Evolutionary conservation across 2,329 filamentous ascomycete species (phyloP), one percentile per base, ranked within the genome.

Genomic region (Tolypocladium amazonense): DNA sequence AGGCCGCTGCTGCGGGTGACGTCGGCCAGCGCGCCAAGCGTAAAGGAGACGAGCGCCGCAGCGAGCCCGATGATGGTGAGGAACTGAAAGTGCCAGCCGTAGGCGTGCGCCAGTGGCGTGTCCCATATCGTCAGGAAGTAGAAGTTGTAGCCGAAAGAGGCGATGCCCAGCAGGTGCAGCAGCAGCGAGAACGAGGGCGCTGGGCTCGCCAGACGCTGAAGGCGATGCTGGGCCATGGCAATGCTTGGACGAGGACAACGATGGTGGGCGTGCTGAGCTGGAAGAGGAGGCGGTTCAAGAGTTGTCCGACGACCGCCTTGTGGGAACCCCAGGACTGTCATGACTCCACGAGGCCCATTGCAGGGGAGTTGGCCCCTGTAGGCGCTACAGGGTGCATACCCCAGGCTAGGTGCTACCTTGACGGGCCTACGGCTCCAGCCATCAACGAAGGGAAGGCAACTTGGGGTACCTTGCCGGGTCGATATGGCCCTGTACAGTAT

Each of bases 11-110:
- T 85, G 33, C 83, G 70, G 0, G 83, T 84, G 11, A 90, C 65
- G 70, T 92, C 88, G 58, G 88, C 85, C 41, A 87, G 69, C 5
- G 88, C 73, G 4, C 82, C 89, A 33, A 82, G 72, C 56, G 72
- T 65, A 70, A 90, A 90, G 57, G 85, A 87, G 54, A 79, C 65
- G 14, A 83, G 78, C 0, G 87, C 80, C 30, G 88, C 74, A 1
- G 79, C 75, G 52, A 91, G 80, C 33, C 87, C 88, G 60, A 91
- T 81, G 68, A 90, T 90, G 64, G 88, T 92, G 38, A 92, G 79
- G 67, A 88, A 90, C 70, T 89, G 86, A 63, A 86, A 82, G 68
- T 88, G 81, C 74, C 87, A 81, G 60, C 88, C 88, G 66, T 87
- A 89, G 1, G 84, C 79, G 0, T 77, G 74, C 57, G 81, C 80